Evolutionary conservation across 495 filamentous ascomycete genomes (phyloP), one percentile per base, ranked within the genome.

Genomic region (Podospora fimiseda): DNA sequence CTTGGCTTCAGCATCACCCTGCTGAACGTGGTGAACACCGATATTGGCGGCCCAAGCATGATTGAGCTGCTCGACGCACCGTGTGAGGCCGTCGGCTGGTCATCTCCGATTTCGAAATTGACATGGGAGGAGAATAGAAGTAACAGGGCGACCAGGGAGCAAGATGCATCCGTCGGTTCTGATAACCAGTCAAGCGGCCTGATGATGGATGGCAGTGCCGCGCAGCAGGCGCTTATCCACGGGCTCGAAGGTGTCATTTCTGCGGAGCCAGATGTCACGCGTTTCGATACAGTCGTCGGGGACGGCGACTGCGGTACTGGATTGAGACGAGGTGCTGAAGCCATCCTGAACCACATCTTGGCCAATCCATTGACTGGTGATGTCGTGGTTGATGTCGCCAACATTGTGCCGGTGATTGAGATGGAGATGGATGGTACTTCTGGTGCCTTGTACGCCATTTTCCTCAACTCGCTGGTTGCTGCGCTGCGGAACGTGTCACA

Each of bases 221-320:
- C 89, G 13, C 81, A 78, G 59, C 74, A 75, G 33, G 77, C 77
- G 9, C 71, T 97, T 6, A 70, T 69, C n/a, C 65, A 76, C n/a
- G 92, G 79, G 2, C 74, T 96, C 13, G 70, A 87, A 46, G 74
- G 74, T 40, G 66, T 97, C 41, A 86, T 96, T 53, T 76, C 72
- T 0, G 87, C 81, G 1, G 93, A 98, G 62, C 82, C 87, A 3
- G 82, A 90, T 50, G 80, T 97, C 22, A 96, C 94, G 7, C 83
- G 77, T 50, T 96, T 84, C 65, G 93, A 98, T 64, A 94, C 89
- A 1, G 80, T 95, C 21, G 90, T 96, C 45, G 93, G 93, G 44
- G 93, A 98, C 66, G 93, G 93, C 39, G 93, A 98, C 71, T 98
- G 93, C 67, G 93, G 93, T 1, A 84, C 90, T 23, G 90, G 90